These are phyloP conservation scores for Pseudovirgaria hyperparasitica DNA, from an alignment of 2,329 filamentous ascomycete genomes.

Conservation along the genomic window DNA sequence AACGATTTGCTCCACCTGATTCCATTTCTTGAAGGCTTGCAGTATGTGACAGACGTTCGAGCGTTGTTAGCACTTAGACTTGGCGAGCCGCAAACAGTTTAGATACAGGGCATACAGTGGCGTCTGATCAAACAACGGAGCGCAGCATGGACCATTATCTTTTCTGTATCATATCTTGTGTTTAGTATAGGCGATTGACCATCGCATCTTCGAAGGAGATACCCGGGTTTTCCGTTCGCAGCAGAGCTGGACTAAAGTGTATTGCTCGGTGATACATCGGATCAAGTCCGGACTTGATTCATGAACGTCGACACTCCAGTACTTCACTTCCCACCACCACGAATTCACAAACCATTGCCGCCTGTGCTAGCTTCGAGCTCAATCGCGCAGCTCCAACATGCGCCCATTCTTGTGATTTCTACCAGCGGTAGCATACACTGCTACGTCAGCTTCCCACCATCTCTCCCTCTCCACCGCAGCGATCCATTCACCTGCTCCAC, in stretches of 20 bases:
- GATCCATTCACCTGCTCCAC: constrained; percentile 1
- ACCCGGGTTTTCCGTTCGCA: constrained; percentile 15
- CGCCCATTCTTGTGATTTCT: no score
- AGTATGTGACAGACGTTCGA: constrained; percentile 92
- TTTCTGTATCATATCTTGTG: constrained; percentile 13
- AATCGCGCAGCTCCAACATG: constrained; percentile 1
- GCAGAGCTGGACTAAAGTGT: no score
- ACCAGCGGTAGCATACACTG: no score
- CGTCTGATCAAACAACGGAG: no score
- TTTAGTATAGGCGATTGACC: constrained; percentile 13
- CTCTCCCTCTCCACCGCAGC: background rate
- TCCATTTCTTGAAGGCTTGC: constrained; percentile 81
- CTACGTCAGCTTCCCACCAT: constrained; percentile 1
- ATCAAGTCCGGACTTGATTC: no score
- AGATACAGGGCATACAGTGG: constrained; percentile 4
- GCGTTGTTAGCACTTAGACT: constrained; percentile 79
- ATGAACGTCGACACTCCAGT: no score
- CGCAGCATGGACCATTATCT: constrained; percentile 7
- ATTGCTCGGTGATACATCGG: no score
- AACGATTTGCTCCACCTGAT: constrained; percentile 88
- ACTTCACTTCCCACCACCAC: background rate
- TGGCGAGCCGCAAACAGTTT: constrained; percentile 47
- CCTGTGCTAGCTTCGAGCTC: background rate
- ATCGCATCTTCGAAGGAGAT: constrained; percentile 18
- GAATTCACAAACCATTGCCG: constrained; percentile 1